Percentiles rank a stretch among this genome's conserved stretches.
phyloP scores from a whole-genome alignment of 176 grass and related monocot genomes.

The Triticum monococcum region DNA sequence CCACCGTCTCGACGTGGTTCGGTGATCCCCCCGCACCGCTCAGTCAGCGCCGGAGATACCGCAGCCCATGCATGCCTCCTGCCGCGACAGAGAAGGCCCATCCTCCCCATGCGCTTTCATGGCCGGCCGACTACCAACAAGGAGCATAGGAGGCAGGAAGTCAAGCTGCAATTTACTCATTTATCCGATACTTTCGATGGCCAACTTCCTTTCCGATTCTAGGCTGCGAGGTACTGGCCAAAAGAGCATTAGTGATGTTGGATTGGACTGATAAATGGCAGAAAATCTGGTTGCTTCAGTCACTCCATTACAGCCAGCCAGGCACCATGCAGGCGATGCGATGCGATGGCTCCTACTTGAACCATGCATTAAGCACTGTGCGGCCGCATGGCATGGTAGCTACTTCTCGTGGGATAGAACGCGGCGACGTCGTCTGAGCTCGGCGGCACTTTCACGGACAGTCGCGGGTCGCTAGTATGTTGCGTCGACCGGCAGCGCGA shows the following conservation, averaged over 20 bases:
- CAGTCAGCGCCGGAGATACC: not conserved
- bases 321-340: not conserved
- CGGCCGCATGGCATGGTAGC: not conserved
- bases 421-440: too few relatives aligned
- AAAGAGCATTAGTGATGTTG: not conserved
- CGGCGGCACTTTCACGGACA: not conserved
- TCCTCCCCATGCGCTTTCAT: conserved; percentile 35
- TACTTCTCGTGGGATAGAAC: not conserved
- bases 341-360: not conserved
- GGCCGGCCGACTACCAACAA: conserved; percentile 22
- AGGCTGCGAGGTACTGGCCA: not conserved
- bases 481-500: not conserved
- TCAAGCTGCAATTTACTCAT: conserved; percentile 41
- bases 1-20: conserved; percentile 12
- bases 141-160: conserved; percentile 38
- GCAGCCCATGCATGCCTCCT: not conserved
- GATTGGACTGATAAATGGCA: conserved; percentile 35
- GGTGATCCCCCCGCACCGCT: not conserved
- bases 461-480: not conserved
- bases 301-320: not conserved
- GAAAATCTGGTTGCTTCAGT: conserved; percentile 27
- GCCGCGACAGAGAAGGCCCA: conserved; percentile 25
- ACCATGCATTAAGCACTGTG: conserved; percentile 18
- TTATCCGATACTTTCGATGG: conserved; percentile 29
- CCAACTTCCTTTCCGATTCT: not conserved